Evolutionary conservation across 78 protist genomes (phyloP).

Genomic region (Bigelowiella natans): DNA sequence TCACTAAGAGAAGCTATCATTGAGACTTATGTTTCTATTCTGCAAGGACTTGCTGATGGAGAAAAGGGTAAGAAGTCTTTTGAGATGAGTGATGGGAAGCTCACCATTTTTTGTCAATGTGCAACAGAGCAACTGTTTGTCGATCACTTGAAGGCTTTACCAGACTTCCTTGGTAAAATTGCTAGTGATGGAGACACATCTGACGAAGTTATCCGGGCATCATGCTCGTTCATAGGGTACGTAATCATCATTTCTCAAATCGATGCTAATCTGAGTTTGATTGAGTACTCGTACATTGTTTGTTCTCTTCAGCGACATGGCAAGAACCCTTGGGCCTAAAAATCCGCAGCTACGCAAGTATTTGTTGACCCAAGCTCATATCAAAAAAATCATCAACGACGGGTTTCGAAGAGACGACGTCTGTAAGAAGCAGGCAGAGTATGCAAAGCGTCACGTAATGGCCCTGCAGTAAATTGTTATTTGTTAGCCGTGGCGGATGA

Average conservation of each 20-base stretch:
- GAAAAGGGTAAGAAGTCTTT: background rate
- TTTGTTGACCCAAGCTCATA: background rate
- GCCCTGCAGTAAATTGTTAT: background rate
- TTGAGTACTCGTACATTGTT: too few species aligned
- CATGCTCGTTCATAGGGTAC: background rate
- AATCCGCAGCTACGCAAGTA: background rate
- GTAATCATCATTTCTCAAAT: background rate
- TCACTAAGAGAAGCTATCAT: conserved; percentile 52
- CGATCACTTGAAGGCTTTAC: background rate
- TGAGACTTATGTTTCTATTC: conserved; percentile 62
- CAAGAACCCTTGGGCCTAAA: background rate
- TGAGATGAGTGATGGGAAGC: background rate
- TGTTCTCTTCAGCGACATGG: background rate
- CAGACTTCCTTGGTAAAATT: background rate
- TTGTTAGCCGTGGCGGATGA: too few species aligned
- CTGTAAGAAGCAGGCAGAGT: background rate
- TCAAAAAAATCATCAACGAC: background rate
- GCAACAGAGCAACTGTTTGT: background rate
- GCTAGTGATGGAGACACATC: background rate
- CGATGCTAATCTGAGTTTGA: background rate
- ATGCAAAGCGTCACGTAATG: background rate
- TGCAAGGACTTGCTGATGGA: conserved; percentile 51
- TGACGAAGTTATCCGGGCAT: background rate
- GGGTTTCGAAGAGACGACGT: background rate
- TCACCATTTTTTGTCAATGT: background rate